These are phyloP conservation scores for Globisporangium abappressorium DNA, from an alignment of 352 stramenopile species.

Conservation along the genomic window DNA sequence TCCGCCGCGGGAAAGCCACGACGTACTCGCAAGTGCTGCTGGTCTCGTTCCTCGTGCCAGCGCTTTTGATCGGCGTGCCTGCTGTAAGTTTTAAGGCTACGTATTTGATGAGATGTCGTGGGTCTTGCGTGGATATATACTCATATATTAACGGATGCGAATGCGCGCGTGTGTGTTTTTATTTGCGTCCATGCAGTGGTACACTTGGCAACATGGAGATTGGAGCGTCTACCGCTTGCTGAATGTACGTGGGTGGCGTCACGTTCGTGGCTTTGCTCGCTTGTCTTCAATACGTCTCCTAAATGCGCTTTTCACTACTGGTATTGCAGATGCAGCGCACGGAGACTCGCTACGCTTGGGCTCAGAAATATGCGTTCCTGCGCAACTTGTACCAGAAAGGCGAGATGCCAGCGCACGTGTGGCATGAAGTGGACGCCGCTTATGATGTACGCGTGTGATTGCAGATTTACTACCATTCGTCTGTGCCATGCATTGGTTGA, in stretches of 20 bases:
- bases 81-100: constrained; percentile 20
- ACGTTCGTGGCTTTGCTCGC: constrained; percentile 14
- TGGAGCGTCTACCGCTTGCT: constrained; percentile 26
- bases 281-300: not conserved
- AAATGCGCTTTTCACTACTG: not conserved
- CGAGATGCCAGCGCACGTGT: constrained; percentile 49
- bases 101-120: not conserved
- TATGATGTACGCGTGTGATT: constrained; percentile 47
- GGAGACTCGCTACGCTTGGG: constrained; percentile 50
- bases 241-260: constrained; percentile 12
- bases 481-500: not conserved
- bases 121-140: not conserved
- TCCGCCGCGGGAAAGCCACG: constrained; percentile 39
- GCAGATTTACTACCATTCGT: not conserved
- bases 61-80: constrained; percentile 37
- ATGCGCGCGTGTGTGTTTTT: not conserved
- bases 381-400: constrained; percentile 44
- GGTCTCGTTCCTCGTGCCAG: constrained; percentile 38
- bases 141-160: not conserved
- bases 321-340: constrained; percentile 44
- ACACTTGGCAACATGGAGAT: constrained; percentile 21
- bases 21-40: constrained; percentile 41
- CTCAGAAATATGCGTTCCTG: constrained; percentile 61
- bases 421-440: constrained; percentile 46
- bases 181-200: constrained; percentile 15